These are phyloP conservation scores for grape (Vitis vinifera) DNA, from an alignment of 164 flowering plant genomes.

Conservation along the genomic window DNA sequence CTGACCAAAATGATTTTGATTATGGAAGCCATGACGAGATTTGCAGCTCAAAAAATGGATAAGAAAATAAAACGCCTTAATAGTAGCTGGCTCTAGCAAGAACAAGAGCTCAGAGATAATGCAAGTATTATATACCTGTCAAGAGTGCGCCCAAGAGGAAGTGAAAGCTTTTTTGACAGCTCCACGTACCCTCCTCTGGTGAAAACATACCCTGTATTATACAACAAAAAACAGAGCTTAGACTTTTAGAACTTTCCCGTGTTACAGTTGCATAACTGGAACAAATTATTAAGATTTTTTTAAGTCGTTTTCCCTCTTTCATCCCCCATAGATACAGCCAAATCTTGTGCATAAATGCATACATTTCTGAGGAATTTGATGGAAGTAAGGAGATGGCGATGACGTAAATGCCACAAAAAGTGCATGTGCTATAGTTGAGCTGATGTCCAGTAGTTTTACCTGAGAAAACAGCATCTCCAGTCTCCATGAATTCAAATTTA, in stretches of 20 bases:
- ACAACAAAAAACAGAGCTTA: conserved; percentile 2
- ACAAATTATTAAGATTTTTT: too few species aligned
- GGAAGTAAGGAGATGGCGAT: background rate
- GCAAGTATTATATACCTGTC: conserved; percentile 60
- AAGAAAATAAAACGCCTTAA: background rate
- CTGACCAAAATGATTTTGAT: conserved; percentile 28
- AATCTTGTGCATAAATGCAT: too few species aligned
- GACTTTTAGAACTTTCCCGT: too few species aligned
- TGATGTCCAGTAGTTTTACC: conserved; percentile 40
- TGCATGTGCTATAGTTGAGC: background rate
- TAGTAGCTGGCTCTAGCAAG: background rate
- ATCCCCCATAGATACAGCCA: too few species aligned
- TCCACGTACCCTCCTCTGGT: conserved; percentile 96
- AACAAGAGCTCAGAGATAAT: background rate
- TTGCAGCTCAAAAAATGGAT: background rate
- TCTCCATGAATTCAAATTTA: conserved; percentile 75
- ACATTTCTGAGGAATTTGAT: background rate
- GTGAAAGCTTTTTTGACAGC: conserved; percentile 71
- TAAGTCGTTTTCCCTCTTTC: too few species aligned
- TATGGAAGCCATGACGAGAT: background rate
- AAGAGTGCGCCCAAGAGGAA: conserved; percentile 84
- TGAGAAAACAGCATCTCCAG: conserved; percentile 80
- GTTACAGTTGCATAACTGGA: too few species aligned
- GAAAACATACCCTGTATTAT: conserved; percentile 74
- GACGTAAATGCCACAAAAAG: background rate